These are phyloP conservation scores for Paecilomyces fulvus DNA, from an alignment of 2,329 filamentous ascomycete species.

Conservation along the genomic window DNA sequence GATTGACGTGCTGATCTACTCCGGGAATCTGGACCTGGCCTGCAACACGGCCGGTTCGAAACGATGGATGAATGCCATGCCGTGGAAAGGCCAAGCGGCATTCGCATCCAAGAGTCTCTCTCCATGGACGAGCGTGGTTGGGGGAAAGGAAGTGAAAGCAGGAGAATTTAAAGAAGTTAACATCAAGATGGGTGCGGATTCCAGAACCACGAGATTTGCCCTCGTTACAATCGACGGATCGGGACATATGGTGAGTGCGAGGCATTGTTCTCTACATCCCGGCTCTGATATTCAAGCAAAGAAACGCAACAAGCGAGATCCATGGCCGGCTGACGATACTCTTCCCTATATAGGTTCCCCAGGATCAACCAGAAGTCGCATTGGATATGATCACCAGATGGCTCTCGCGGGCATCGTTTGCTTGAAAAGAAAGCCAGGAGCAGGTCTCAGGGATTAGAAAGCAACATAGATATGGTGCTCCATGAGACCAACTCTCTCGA, in stretches of 20 bases:
- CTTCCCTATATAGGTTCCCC: slow-evolving; percentile 2
- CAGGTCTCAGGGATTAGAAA: too few relatives aligned
- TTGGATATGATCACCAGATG: slow-evolving; percentile 4
- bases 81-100: slow-evolving; percentile 14
- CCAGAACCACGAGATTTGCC: slow-evolving; percentile 7
- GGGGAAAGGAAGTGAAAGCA: slow-evolving; percentile 4
- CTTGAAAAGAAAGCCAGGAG: background rate
- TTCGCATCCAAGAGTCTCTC: slow-evolving; percentile 8
- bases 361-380: slow-evolving; percentile 8
- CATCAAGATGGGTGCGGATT: slow-evolving; percentile 1
- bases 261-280: background rate
- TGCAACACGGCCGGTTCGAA: slow-evolving; percentile 34
- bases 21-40: slow-evolving; percentile 33
- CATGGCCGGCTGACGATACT: background rate
- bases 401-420: background rate
- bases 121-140: slow-evolving; percentile 10
- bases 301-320: background rate
- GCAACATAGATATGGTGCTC: too few relatives aligned
- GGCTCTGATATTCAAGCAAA: background rate
- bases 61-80: slow-evolving; percentile 10
- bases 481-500: too few relatives aligned
- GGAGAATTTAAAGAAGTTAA: slow-evolving; percentile 11
- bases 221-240: slow-evolving; percentile 26
- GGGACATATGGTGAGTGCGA: slow-evolving; percentile 32
- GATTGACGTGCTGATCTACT: slow-evolving; percentile 32